A percentile compares a stretch with the other conserved stretches of the same genome.
phyloP scores from a whole-genome alignment of 164 flowering plant species.

The Vitis cinerea region DNA sequence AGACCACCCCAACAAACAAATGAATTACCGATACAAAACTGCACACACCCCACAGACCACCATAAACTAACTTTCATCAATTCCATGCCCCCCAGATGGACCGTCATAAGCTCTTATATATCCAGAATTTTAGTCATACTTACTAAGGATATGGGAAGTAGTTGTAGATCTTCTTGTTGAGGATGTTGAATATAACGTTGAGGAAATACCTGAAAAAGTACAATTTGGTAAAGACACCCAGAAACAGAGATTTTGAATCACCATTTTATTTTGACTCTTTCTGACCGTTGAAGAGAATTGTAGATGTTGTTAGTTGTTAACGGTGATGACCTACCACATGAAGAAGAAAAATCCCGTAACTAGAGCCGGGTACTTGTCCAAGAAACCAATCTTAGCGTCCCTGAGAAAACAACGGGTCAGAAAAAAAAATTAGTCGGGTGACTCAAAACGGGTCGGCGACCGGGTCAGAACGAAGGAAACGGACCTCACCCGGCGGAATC shows the following conservation, averaged over 20 bases:
- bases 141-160: slow-evolving; percentile 99
- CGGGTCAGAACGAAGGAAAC: slow-evolving; percentile 37
- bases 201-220: slow-evolving; percentile 73
- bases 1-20: slow-evolving; percentile 80
- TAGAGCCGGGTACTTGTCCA: slow-evolving; percentile 70
- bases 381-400: slow-evolving; percentile 59
- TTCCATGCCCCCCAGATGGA: neutral
- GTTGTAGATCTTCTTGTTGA: slow-evolving; percentile 97
- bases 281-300: neutral
- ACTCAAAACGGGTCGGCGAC: slow-evolving; percentile 11
- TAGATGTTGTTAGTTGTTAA: too few species aligned
- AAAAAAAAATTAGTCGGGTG: slow-evolving; percentile 12
- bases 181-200: slow-evolving; percentile 95
- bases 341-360: slow-evolving; percentile 96
- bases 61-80: slow-evolving; percentile 4
- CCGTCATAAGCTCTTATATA: too few species aligned
- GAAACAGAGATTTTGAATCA: too few species aligned
- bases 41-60: slow-evolving; percentile 19
- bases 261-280: neutral
- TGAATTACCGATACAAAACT: slow-evolving; percentile 95
- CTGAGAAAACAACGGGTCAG: slow-evolving; percentile 36
- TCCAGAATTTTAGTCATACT: slow-evolving; percentile 18
- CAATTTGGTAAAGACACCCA: slow-evolving; percentile 9
- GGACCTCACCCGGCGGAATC: slow-evolving; percentile 98
- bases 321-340: slow-evolving; percentile 70